These are phyloP conservation scores for Erythrobasidium yunnanense DNA, from an alignment of 768 basidiomycete genomes.

Conservation along the genomic window DNA sequence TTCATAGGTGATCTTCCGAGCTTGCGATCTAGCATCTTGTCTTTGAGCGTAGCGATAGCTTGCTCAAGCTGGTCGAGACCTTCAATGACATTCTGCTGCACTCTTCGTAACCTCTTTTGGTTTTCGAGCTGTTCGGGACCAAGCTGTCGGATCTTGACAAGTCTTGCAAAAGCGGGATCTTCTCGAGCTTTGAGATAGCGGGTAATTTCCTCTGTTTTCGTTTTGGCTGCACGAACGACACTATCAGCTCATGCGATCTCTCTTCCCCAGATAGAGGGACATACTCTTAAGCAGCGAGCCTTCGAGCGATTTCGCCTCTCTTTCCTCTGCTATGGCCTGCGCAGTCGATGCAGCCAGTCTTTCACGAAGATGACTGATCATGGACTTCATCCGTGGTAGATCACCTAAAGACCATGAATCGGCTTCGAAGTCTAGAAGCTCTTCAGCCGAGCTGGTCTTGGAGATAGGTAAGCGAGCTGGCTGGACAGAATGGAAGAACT, in stretches of 20 bases:
- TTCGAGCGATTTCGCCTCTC: not conserved
- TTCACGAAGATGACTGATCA: not conserved
- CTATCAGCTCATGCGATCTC: not conserved
- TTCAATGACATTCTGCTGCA: slow-evolving; percentile 54
- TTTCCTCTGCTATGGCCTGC: slow-evolving; percentile 5
- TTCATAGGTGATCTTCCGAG: slow-evolving; percentile 45
- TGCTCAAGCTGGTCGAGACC: slow-evolving; percentile 70
- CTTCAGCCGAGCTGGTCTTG: too few species aligned
- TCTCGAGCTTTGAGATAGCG: slow-evolving; percentile 66
- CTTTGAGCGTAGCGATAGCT: slow-evolving; percentile 58
- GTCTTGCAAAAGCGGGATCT: slow-evolving; percentile 67
- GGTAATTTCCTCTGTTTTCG: slow-evolving; percentile 68
- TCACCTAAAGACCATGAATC: slow-evolving; percentile 23
- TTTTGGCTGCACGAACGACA: slow-evolving; percentile 51
- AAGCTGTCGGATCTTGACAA: slow-evolving; percentile 62
- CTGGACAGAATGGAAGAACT: slow-evolving; percentile 22
- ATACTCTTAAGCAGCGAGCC: slow-evolving; percentile 24
- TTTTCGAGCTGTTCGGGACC: slow-evolving; percentile 79
- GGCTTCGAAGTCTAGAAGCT: not conserved
- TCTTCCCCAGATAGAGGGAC: not conserved
- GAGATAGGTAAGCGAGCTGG: slow-evolving; percentile 2
- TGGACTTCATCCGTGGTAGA: slow-evolving; percentile 9
- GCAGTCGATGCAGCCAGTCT: not conserved
- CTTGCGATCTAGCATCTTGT: slow-evolving; percentile 52
- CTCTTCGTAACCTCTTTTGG: slow-evolving; percentile 64